Evolutionary conservation across 2,329 filamentous ascomycete species (phyloP).

Genomic region (Colletotrichum tofieldiae): DNA sequence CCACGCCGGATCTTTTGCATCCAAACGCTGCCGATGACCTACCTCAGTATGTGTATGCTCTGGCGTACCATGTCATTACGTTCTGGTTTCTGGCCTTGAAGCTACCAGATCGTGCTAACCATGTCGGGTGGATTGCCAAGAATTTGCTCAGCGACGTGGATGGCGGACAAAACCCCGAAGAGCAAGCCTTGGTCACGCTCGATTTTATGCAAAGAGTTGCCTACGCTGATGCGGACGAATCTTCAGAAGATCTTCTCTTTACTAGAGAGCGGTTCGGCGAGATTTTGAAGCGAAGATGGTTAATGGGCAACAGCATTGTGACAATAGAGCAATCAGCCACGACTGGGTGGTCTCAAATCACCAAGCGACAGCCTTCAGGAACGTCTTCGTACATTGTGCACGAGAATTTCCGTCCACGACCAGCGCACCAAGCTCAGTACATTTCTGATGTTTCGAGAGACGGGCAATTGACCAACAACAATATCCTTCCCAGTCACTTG

Average conservation of each 20-base stretch:
- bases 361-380: constrained; percentile 80
- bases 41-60: constrained; percentile 92
- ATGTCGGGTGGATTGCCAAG: constrained; percentile 92
- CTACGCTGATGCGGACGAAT: constrained; percentile 89
- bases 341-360: constrained; percentile 79
- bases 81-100: constrained; percentile 97
- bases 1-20: constrained; percentile 34
- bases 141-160: constrained; percentile 86
- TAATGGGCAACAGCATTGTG: constrained; percentile 81
- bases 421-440: constrained; percentile 69
- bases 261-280: constrained; percentile 76
- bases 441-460: constrained; percentile 66
- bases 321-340: constrained; percentile 80
- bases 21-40: constrained; percentile 74
- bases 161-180: constrained; percentile 84
- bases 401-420: constrained; percentile 72
- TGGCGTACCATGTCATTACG: constrained; percentile 95
- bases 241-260: constrained; percentile 76
- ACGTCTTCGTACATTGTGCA: constrained; percentile 73
- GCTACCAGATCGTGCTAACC: constrained; percentile 84
- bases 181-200: constrained; percentile 93
- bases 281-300: constrained; percentile 78
- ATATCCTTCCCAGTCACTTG: constrained; percentile 81
- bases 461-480: constrained; percentile 68
- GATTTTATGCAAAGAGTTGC: constrained; percentile 95